Conservation (phyloP, 371 early-diverging fungal genomes). For the Zancudomyces culisetae region DNA sequence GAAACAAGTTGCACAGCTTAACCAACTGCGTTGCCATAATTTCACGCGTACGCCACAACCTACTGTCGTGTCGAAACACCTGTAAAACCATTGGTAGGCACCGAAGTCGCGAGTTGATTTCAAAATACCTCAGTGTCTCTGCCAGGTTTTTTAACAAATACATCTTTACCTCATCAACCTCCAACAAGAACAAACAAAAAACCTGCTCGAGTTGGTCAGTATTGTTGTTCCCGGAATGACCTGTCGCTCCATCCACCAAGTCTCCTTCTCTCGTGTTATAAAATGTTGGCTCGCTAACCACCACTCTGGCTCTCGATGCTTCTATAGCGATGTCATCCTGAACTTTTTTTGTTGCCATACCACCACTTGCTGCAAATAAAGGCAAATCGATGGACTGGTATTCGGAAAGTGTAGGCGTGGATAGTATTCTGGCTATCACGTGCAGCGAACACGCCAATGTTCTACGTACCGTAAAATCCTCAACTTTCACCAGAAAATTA, state of each 20-base stretch:
- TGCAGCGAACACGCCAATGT: conserved; percentile 25
- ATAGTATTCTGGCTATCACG: conserved; percentile 21
- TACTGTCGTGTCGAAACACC: conserved; percentile 22
- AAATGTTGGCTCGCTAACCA: not conserved
- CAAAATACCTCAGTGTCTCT: conserved; percentile 17
- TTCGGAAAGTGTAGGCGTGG: not conserved
- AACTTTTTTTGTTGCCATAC: not conserved
- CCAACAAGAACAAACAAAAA: conserved; percentile 21
- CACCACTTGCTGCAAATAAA: not conserved
- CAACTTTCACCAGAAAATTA: conserved; percentile 20
- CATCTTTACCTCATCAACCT: conserved; percentile 18
- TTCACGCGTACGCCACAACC: conserved; percentile 25
- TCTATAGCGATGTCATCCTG: too few species aligned
- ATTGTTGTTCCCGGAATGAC: conserved; percentile 1
- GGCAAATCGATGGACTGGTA: not conserved
- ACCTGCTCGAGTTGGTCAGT: conserved; percentile 20
- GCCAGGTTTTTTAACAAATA: conserved; percentile 15
- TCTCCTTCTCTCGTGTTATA: not conserved
- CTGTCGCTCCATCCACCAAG: not conserved
- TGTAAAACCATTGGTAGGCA: conserved; percentile 24
- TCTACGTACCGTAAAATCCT: conserved; percentile 18
- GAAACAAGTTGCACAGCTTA: conserved; percentile 17
- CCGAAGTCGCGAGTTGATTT: conserved; percentile 15
- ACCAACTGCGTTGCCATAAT: conserved; percentile 25
- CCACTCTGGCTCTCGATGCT: not conserved